Evolutionary conservation across 1,284 basidiomycete species (phyloP).

Genomic region (Sporisorium reilianum): DNA sequence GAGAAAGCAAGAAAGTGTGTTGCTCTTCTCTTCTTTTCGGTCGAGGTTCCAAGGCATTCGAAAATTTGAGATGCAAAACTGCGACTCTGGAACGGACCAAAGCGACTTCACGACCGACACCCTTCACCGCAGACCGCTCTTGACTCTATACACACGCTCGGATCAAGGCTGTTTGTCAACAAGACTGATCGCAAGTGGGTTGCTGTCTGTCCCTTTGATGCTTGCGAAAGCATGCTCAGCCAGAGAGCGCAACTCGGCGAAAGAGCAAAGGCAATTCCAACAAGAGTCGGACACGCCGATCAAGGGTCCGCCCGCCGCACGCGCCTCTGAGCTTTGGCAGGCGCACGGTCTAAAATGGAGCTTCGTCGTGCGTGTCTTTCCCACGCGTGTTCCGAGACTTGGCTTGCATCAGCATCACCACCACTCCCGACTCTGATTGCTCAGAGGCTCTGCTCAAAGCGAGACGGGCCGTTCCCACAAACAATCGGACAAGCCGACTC

Average conservation of each 20-base stretch:
- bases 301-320: constrained; percentile 5
- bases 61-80: too few species aligned
- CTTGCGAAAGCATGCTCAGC: background rate
- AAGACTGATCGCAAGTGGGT: too few species aligned
- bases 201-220: too few species aligned
- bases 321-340: background rate
- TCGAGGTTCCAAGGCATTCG: constrained; percentile 14
- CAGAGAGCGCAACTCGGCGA: background rate
- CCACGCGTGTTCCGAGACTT: background rate
- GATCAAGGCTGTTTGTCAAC: too few species aligned
- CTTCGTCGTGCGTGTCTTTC: background rate
- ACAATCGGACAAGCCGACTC: constrained; percentile 2
- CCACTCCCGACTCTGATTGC: background rate
- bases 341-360: constrained; percentile 4
- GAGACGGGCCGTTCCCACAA: too few species aligned
- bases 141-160: too few species aligned
- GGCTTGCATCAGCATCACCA: background rate
- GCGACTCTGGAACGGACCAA: too few species aligned
- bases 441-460: background rate
- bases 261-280: background rate
- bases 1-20: constrained; percentile 7
- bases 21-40: constrained; percentile 9
- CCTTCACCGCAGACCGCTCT: too few species aligned
- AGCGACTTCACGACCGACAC: too few species aligned
- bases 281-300: constrained; percentile 1